Evolutionary conservation across 192 early-diverging fungal species (phyloP).

Genomic region (Podila clonocystis): DNA sequence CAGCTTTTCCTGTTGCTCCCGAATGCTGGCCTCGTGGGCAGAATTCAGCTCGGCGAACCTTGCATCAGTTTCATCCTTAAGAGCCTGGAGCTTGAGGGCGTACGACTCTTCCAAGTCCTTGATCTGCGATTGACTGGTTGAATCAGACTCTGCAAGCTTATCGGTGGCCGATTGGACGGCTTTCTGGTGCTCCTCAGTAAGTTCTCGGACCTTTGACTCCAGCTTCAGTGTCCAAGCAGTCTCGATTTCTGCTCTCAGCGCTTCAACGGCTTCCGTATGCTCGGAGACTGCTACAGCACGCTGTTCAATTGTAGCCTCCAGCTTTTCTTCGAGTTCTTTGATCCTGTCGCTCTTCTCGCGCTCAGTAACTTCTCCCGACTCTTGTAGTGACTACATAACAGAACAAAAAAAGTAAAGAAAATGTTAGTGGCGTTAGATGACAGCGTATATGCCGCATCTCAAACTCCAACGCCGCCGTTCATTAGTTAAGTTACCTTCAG

Average conservation of each 20-base stretch:
- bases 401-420: neutral
- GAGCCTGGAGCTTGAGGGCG: conserved; percentile 26
- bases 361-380: conserved; percentile 22
- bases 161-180: conserved; percentile 7
- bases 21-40: conserved; percentile 20
- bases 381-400: conserved; percentile 17
- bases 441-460: no score
- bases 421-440: neutral
- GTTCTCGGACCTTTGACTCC: conserved; percentile 17
- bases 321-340: conserved; percentile 19
- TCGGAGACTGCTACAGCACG: conserved; percentile 3
- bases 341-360: conserved; percentile 17
- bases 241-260: conserved; percentile 24
- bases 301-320: conserved; percentile 5
- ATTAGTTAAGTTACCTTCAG: conserved; percentile 15
- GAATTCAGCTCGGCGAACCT: conserved; percentile 8
- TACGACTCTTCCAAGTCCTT: conserved; percentile 28
- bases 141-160: neutral
- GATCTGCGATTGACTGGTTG: conserved; percentile 14
- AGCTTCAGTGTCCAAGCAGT: conserved; percentile 21
- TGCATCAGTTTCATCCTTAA: conserved; percentile 17
- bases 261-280: conserved; percentile 24
- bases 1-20: conserved; percentile 27
- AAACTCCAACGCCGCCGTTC: neutral
- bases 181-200: conserved; percentile 17